Base-by-base conservation (phyloP, 352 stramenopile genomes). In the Phytophthora nicotianae region DNA sequence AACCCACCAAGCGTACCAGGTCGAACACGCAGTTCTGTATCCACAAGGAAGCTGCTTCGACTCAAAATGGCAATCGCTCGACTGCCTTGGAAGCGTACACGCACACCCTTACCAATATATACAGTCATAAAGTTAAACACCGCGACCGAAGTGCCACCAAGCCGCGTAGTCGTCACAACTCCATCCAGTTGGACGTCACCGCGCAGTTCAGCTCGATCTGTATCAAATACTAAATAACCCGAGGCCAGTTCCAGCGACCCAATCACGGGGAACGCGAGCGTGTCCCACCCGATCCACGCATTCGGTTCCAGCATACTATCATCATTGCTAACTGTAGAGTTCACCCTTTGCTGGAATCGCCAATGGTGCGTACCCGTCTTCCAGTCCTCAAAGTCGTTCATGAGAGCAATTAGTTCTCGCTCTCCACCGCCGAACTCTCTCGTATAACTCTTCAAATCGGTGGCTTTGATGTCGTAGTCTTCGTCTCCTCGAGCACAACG, bases 341-440 rank as follows among this genome's bases (percentile, higher is more conserved):
- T 40, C 6, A 20, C 33, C 19, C 27, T 26, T 40, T 62, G 58
- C 8, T 60, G 53, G 58, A 91, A 83, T 21, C 62, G 60, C 80
- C 88, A 96, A 10, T 72, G 69, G 43, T 89, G 75, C 10, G 88
- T 97, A 0, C 96, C 96, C 13, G 74, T 84, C 38, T 97, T 93
- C 95, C 95, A 98, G 74, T 98, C 93, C 66, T 99, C 96, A 85
- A 99, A 98, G 75, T 98, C 81, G 40, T 96, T 93, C 70, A 96
- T 90, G 10, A 98, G 81, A 29, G 78, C 35, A 33, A 96, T 87
- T 43, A 70, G 45, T 9, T 75, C 62, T 29, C 92, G 84, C 6
- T 85, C 61, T 32, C 96, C 95, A 20, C 85, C 73, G 0, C 54
- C 62, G 73, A 98, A 99, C 19, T 80, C 51, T 58, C 95, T 80